Percentiles rank a stretch among this genome's conserved stretches.
These are phyloP conservation scores for Terana coerulea DNA, from an alignment of 768 basidiomycete genomes.

Conservation along the genomic window DNA sequence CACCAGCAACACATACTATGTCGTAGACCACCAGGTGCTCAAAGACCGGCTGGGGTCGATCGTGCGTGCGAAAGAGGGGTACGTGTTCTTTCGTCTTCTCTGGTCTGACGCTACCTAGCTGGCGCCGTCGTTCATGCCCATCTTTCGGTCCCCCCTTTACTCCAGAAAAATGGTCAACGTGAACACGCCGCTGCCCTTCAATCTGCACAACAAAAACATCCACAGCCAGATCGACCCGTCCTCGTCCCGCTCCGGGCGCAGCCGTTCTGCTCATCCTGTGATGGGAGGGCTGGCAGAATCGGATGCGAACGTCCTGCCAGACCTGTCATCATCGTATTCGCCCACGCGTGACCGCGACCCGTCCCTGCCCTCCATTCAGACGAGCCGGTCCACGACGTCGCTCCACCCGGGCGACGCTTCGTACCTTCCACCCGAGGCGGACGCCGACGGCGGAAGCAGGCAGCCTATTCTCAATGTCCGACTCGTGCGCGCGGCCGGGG, in stretches of 20 bases:
- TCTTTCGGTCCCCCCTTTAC: background rate
- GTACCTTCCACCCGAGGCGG: constrained; percentile 26
- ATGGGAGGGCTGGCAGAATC: constrained; percentile 6
- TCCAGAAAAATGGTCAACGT: constrained; percentile 71
- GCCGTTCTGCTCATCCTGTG: constrained; percentile 27
- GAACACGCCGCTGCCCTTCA: constrained; percentile 56
- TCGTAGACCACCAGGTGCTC: constrained; percentile 44
- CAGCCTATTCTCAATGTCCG: constrained; percentile 27
- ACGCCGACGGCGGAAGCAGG: constrained; percentile 15
- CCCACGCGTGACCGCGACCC: constrained; percentile 20
- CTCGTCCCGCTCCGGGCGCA: constrained; percentile 27
- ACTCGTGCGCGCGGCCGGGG: constrained; percentile 22
- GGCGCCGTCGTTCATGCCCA: constrained; percentile 3
- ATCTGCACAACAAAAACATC: constrained; percentile 42
- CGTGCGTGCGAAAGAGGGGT: constrained; percentile 62
- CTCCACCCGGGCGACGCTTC: constrained; percentile 29
- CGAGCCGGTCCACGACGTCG: constrained; percentile 27
- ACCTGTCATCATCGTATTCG: constrained; percentile 17
- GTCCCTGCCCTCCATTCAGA: constrained; percentile 29
- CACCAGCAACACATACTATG: constrained; percentile 18
- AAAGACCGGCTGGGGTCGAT: constrained; percentile 51
- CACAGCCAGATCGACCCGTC: constrained; percentile 21
- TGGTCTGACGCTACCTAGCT: background rate
- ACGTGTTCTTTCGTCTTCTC: constrained; percentile 18
- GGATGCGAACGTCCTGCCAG: constrained; percentile 6